Conservation (phyloP, 495 filamentous ascomycete genomes). For the Neurospora pannonica region DNA sequence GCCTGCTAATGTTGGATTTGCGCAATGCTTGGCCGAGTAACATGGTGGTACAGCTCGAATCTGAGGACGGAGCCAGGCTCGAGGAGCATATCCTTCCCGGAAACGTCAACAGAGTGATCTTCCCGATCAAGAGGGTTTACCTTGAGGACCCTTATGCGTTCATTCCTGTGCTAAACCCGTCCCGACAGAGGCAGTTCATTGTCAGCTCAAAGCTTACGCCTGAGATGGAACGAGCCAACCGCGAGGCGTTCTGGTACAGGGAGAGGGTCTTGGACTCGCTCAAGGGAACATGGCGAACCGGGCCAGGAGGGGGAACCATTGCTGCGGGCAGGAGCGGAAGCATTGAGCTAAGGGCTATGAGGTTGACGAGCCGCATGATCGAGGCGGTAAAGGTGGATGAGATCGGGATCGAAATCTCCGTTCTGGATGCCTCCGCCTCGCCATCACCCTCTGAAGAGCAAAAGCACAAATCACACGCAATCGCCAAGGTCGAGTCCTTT, state of each 20-base stretch:
- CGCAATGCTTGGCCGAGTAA: conserved; percentile 80
- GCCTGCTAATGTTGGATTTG: conserved; percentile 72
- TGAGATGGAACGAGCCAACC: conserved; percentile 64
- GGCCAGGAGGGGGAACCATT: conserved; percentile 12
- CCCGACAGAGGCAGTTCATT: conserved; percentile 75
- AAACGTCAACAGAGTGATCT: conserved; percentile 64
- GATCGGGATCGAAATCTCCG: conserved; percentile 54
- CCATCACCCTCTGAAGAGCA: conserved; percentile 7
- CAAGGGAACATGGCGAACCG: conserved; percentile 51
- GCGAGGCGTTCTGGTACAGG: conserved; percentile 90
- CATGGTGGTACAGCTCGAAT: conserved; percentile 49
- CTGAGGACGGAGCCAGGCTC: conserved; percentile 24
- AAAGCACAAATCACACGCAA: conserved; percentile 25
- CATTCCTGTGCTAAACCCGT: conserved; percentile 71
- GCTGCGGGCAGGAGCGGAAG: conserved; percentile 54
- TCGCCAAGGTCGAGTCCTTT: conserved; percentile 60
- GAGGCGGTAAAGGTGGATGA: conserved; percentile 78
- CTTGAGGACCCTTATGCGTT: conserved; percentile 64
- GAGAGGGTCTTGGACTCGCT: conserved; percentile 70
- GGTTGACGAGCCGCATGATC: conserved; percentile 69
- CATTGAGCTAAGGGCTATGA: conserved; percentile 65
- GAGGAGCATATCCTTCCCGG: conserved; percentile 62
- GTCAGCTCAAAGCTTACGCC: conserved; percentile 73
- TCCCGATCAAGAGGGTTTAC: conserved; percentile 68
- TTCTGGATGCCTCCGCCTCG: conserved; percentile 25